Evolutionary conservation across 352 stramenopile genomes (phyloP).

Genomic region (Phytophthora lateralis): DNA sequence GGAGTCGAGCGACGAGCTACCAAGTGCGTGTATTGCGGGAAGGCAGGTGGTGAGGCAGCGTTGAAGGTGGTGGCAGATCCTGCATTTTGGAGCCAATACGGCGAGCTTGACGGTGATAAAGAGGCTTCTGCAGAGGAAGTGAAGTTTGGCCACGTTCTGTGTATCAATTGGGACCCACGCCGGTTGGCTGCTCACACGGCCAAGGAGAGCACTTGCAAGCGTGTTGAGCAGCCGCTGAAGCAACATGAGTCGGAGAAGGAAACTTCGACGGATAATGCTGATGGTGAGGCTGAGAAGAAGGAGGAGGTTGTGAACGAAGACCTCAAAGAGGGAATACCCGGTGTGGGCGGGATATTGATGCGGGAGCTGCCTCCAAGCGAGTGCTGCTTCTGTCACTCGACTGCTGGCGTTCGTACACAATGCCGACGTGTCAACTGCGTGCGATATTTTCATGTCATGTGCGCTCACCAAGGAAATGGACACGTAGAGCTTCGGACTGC

Average conservation of each 20-base stretch:
- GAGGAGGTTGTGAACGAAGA: slow-evolving; percentile 9
- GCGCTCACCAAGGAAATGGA: slow-evolving; percentile 48
- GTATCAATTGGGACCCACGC: slow-evolving; percentile 55
- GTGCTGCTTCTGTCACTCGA: slow-evolving; percentile 61
- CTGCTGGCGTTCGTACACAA: slow-evolving; percentile 52
- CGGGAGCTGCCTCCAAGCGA: slow-evolving; percentile 19
- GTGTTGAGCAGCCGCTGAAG: slow-evolving; percentile 19
- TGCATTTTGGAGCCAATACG: slow-evolving; percentile 28
- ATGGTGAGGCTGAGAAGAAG: slow-evolving; percentile 14
- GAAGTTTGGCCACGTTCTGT: slow-evolving; percentile 53
- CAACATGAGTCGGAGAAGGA: slow-evolving; percentile 21
- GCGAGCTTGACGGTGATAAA: slow-evolving; percentile 3
- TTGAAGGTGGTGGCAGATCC: slow-evolving; percentile 36
- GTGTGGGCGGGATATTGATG: slow-evolving; percentile 19
- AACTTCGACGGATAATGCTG: background rate
- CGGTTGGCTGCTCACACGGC: slow-evolving; percentile 29
- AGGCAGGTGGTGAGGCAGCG: slow-evolving; percentile 21
- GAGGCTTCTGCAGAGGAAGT: background rate
- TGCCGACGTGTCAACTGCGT: slow-evolving; percentile 60
- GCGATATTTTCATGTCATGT: slow-evolving; percentile 72
- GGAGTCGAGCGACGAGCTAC: slow-evolving; percentile 18
- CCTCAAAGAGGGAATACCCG: slow-evolving; percentile 9
- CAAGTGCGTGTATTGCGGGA: slow-evolving; percentile 53
- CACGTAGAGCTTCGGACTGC: slow-evolving; percentile 43
- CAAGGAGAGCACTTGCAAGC: slow-evolving; percentile 29